Evolutionary conservation across 73 alveolate species (phyloP), one percentile per base, ranked within the genome.

Genomic region (Paramecium sonneborni): DNA sequence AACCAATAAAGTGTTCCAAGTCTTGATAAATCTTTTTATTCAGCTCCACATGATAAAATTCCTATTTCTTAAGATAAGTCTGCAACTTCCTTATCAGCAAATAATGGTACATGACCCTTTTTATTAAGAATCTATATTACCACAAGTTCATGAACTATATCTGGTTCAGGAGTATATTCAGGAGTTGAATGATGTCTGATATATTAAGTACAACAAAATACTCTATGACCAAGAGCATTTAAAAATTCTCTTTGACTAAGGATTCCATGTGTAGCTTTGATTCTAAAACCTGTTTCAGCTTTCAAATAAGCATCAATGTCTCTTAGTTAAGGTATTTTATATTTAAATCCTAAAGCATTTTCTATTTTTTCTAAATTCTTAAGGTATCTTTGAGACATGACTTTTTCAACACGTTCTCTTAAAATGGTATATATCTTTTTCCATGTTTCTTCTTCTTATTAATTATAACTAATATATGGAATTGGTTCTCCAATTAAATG

Each of bases 151-250:
- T 93, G 96, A 90, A 93, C 89, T 4, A 93, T 20, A 57, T 93
- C 96, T 18, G 96, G 96, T 69, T 93, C 96, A 72, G 96, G 96
- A 24, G 96, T 28, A 46, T 93, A 93, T 57, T 48, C 93, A 32
- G 95, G 95, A 55, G 21, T 43, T n/a, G 69, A 6, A 30, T 52
- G 74, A 85, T 96, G 99, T 37, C 99, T 52, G 10, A 96, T 96
- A 87, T 95, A 96, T 79, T 95, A 85, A 1, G 99, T 96, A 20
- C 97, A 95, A 85, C 92, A 96, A 93, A 96, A 96, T 9, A 94
- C 94, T 89, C 94, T 94, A 84, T 94, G 96, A 12, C 97, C 99
- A 5, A 96, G 95, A 15, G 98, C 99, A 88, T 96, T 95, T 88
- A 96, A 90, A 79, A 96, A 96, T 43, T 94, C 97, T 85, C 99